Evolutionary conservation across 2,329 filamentous ascomycete species (phyloP), one percentile per base, ranked within the genome.

Genomic region (Hypomyces perniciosus): DNA sequence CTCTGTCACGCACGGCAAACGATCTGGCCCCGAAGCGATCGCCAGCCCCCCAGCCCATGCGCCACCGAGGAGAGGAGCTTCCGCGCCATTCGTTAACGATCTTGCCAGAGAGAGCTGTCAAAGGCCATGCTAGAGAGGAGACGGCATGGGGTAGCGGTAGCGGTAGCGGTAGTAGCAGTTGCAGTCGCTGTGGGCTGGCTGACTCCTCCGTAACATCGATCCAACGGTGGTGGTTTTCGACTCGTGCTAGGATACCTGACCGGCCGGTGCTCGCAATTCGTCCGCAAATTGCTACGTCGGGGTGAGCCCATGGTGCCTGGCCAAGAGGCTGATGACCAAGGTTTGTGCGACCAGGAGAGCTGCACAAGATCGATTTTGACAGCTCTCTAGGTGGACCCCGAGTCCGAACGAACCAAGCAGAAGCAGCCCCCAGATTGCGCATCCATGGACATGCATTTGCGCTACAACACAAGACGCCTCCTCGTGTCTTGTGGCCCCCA

Each of bases 341-440:
- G 13, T 28, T 41, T 37, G 48, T 41, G 48, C 41, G 40, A 43
- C 46, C 44, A 45, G 45, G 41, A 28, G 33, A 34, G 50, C 46
- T 49, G 51, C 46, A 53, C 46, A 45, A 53, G 51, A 53, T 46
- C 48, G 51, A 46, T 50, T 46, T 53, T 53, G 51, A 53, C 51
- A 53, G 51, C 46, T 53, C 42, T 39, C 31, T 12, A 30, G 46
- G 51, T 53, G 46, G 46, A 53, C 51, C 51, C 51, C 9, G n/a
- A 31, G 38, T 28, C 42, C 42, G 40, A 46, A 26, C 40, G 12
- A 44, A 13, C 39, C 39, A 28, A 42, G 26, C 13, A 26, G 39
- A 26, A 42, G 20, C 35, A 13, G 35, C 6, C 35, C 35, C 13
- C 26, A 28, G 39, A 28, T 27, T 26, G 39, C 13, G 30, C 50